Evolutionary conservation across 169 alveolate species (phyloP).

Genomic region (Cryptosporidium sp.): DNA sequence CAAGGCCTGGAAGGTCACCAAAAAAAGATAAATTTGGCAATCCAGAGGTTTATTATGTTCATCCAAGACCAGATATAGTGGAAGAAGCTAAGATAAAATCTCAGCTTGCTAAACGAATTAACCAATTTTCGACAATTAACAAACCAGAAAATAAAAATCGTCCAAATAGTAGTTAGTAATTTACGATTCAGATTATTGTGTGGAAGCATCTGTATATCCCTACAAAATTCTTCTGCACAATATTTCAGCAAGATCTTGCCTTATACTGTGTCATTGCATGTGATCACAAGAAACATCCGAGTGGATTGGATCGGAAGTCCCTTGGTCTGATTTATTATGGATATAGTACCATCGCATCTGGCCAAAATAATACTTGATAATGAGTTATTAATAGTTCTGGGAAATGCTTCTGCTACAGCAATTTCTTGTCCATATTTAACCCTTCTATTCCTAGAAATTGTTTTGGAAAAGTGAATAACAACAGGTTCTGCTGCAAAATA

Average conservation of each 20-base stretch:
- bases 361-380: slow-evolving; percentile 39
- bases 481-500: slow-evolving; percentile 70
- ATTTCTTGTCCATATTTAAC: slow-evolving; percentile 74
- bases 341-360: slow-evolving; percentile 74
- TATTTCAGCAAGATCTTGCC: not conserved
- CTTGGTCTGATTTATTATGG: slow-evolving; percentile 61
- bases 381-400: slow-evolving; percentile 33
- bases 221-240: not conserved
- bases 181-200: not conserved
- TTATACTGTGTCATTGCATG: slow-evolving; percentile 41
- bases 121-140: not conserved
- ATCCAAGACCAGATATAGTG: not conserved
- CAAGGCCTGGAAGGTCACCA: slow-evolving; percentile 37
- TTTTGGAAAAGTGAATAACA: slow-evolving; percentile 58
- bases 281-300: slow-evolving; percentile 66
- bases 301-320: slow-evolving; percentile 73
- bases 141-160: not conserved
- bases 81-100: slow-evolving; percentile 25
- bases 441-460: slow-evolving; percentile 61
- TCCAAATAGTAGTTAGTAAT: not conserved
- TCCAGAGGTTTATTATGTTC: not conserved
- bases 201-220: not conserved
- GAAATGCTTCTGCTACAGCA: slow-evolving; percentile 40
- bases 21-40: not conserved
- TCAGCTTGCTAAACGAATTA: not conserved